Base-by-base conservation (phyloP, 306 rosid genomes). In the Cotoneaster glaucophyllus region DNA sequence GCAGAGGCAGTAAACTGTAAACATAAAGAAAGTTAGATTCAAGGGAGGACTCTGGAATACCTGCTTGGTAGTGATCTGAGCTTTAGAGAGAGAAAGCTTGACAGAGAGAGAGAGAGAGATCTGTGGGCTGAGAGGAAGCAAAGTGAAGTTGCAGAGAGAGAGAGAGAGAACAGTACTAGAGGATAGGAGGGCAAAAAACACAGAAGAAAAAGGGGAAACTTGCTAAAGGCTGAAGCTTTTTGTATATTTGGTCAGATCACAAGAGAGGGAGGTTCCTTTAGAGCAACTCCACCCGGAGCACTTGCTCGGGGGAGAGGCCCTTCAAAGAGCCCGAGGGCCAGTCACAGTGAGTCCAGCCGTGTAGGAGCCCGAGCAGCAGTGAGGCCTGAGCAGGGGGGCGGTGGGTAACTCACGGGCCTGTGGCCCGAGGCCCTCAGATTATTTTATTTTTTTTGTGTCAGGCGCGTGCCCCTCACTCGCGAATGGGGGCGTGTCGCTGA, bases 171-270 rank as follows among this genome's bases (percentile, higher is more conserved):
- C 45, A 44, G 70, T 12, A 8, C n/a, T 9, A 71, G 28, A 66
- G 25, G 64, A 74, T 44, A 19, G 29, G 74, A 44, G 14, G 39
- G 67, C 2, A 11, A 25, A 34, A 17, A 18, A 9, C 56, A 84
- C 34, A 72, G 73, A 26, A 82, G 72, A 75, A 48, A 89, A 85
- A 66, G 70, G 26, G 81, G 77, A 75, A 41, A 89, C 87, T 83
- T 82, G 86, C 87, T 32, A 73, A 69, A 70, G 79, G 59, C 34
- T 58, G 26, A 48, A 74, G 70, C 28, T 3, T 64, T 59, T 70
- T 78, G 77, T 76, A 83, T 62, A 81, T 74, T 74, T 74, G 77
- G 29, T 44, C 58, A 80, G 93, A 85, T 82, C 93, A 82, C 84
- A 83, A 61, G 52, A 64, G 74, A 78, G 41, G 25, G 10, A 7